A percentile compares a stretch with the other conserved stretches of the same genome.
Evolutionary conservation across 768 basidiomycete genomes (phyloP).

Genomic region (Tricholoma hemisulphureum): DNA sequence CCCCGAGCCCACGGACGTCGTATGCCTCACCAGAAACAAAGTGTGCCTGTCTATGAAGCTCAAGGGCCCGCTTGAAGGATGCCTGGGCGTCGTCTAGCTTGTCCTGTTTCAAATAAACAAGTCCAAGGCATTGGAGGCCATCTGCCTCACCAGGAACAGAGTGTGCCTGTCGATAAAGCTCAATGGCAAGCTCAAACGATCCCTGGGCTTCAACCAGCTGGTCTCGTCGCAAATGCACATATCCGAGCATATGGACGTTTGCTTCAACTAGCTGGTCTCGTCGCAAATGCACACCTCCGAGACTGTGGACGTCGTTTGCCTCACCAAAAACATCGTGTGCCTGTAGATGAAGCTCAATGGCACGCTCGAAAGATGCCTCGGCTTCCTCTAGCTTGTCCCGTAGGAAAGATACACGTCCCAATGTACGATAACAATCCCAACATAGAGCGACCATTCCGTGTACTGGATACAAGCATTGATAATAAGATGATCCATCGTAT

Average conservation of each 20-base stretch:
- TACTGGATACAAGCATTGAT: neutral
- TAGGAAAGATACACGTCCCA: neutral
- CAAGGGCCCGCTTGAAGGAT: neutral
- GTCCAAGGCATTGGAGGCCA: neutral
- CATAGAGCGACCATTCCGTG: neutral
- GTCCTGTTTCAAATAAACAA: neutral
- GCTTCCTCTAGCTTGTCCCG: neutral
- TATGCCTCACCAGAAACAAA: slow-evolving; percentile 14
- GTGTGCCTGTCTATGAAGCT: neutral
- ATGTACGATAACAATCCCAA: neutral
- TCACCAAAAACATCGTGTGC: neutral
- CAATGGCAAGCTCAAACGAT: neutral
- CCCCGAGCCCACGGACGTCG: slow-evolving; percentile 12
- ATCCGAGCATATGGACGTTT: neutral
- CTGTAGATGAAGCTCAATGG: neutral
- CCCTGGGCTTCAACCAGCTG: neutral
- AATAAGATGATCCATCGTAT: neutral
- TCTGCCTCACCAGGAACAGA: neutral
- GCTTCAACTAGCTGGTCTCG: neutral
- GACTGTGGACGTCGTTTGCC: neutral
- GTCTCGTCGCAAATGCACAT: neutral
- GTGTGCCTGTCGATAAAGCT: neutral
- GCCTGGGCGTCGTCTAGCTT: neutral
- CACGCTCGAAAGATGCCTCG: neutral
- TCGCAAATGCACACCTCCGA: neutral